These are phyloP conservation scores for Phialophora verrucosa DNA, from an alignment of 2,329 filamentous ascomycete genomes.

Conservation along the genomic window DNA sequence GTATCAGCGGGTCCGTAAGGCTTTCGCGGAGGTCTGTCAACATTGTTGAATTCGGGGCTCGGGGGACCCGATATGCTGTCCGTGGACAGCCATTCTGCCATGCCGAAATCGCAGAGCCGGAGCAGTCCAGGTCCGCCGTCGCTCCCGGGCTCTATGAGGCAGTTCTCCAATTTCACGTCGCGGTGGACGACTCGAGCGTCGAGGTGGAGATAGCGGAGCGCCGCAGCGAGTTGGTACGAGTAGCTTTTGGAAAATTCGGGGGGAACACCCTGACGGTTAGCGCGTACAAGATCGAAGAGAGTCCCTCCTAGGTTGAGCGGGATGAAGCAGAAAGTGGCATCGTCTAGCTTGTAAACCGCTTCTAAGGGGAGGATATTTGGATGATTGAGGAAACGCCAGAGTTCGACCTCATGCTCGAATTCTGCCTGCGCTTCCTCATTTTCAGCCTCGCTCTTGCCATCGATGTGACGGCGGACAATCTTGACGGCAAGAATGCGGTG, in stretches of 20 bases:
- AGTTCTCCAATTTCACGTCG: constrained; percentile 73
- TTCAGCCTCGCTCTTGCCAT: constrained; percentile 62
- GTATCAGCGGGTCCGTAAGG: constrained; percentile 62
- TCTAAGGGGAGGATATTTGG: constrained; percentile 66
- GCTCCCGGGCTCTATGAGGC: constrained; percentile 62
- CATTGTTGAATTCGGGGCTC: constrained; percentile 55
- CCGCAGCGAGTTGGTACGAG: constrained; percentile 66
- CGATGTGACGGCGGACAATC: constrained; percentile 67
- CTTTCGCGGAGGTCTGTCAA: constrained; percentile 55
- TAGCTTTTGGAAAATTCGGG: constrained; percentile 63
- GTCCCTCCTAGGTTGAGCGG: constrained; percentile 68
- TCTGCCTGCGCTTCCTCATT: constrained; percentile 70
- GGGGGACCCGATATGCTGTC: constrained; percentile 57
- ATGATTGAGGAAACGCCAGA: constrained; percentile 70
- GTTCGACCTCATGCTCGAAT: constrained; percentile 71
- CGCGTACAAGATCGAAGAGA: constrained; percentile 66
- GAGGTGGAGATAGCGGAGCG: constrained; percentile 70
- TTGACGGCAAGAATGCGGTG: constrained; percentile 66
- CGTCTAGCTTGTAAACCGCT: constrained; percentile 69
- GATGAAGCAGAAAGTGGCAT: constrained; percentile 73
- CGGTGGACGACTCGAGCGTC: constrained; percentile 70
- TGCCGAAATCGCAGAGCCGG: constrained; percentile 71
- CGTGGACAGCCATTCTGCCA: constrained; percentile 69
- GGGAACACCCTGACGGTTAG: constrained; percentile 60
- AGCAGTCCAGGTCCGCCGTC: constrained; percentile 60